A percentile compares a stretch with the other conserved stretches of the same genome.
phyloP scores from a whole-genome alignment of 495 filamentous ascomycete species.

The Talaromyces ruber region DNA sequence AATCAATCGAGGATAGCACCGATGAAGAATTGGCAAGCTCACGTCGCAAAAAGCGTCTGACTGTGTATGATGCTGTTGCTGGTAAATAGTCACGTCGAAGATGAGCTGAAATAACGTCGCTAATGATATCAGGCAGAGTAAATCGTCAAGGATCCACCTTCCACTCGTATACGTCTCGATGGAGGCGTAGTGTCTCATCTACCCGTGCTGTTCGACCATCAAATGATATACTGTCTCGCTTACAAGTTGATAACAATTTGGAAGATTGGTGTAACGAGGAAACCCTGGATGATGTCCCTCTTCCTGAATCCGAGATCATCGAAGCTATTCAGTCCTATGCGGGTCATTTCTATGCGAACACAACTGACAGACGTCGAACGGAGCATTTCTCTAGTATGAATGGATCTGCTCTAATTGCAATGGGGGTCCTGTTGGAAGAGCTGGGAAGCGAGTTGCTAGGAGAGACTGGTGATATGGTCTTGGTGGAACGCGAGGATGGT shows the following conservation, averaged over 20 bases:
- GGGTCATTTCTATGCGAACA: constrained; percentile 58
- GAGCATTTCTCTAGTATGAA: constrained; percentile 64
- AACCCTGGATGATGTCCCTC: constrained; percentile 21
- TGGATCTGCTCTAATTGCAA: constrained; percentile 72
- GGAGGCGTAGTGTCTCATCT: constrained; percentile 44
- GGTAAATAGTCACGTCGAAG: constrained; percentile 33
- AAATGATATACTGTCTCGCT: constrained; percentile 66
- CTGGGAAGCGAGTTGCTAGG: constrained; percentile 54
- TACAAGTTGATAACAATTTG: neutral
- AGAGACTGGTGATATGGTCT: constrained; percentile 62
- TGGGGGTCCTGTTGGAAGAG: constrained; percentile 81
- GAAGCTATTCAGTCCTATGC: constrained; percentile 68
- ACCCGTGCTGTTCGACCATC: constrained; percentile 49
- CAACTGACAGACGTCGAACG: constrained; percentile 19
- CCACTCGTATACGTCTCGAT: constrained; percentile 25
- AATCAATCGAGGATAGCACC: constrained; percentile 1
- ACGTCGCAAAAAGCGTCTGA: constrained; percentile 26
- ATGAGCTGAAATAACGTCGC: neutral
- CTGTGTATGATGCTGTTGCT: constrained; percentile 73
- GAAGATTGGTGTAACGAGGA: neutral
- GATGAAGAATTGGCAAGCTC: neutral
- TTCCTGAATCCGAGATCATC: constrained; percentile 70
- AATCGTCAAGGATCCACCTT: constrained; percentile 33
- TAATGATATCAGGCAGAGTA: constrained; percentile 38
- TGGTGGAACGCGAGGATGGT: constrained; percentile 53